Base-by-base conservation (phyloP, 805 yeast species). In the Starmerella geochares region DNA sequence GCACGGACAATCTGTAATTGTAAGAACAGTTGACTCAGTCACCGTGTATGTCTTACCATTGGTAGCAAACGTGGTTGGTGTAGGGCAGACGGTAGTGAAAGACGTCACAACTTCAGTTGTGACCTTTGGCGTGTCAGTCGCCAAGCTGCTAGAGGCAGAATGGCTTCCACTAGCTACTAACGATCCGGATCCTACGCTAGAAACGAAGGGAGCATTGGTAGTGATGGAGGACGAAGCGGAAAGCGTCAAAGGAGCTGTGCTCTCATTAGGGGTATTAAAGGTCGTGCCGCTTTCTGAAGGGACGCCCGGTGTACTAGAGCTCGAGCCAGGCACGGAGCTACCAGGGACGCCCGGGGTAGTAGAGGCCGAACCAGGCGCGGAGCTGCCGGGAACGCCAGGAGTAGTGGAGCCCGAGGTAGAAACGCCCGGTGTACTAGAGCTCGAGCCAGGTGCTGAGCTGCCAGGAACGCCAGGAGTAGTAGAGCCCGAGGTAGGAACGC, bases 1-100 rank as follows among this genome's bases (percentile, higher is more conserved):
- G 53, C 57, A 54, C 4, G 54, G 54, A 29, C 57, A 54, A 46
- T 54, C 50, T 10, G 54, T 54, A 25, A 54, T 48, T n/a, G 57
- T 54, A 7, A 54, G 14, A 19, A 38, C 38, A 3, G 49, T 46
- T 1, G 55, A 36, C 21, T 38, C 48, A n/a, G 52, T 31, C 9
- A 39, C 46, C 17, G 52, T 53, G 40, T 31, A 47, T 1, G 52
- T 32, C 20, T 16, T 23, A 11, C 50, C 48, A 17, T 50, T 44
- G 4, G 43, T 40, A 24, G 40, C 23, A 38, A 50, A 43, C 9
- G 53, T 47, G 9, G 56, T 50, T 4, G 53, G 48, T 3, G 31
- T 24, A 7, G 51, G 44, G 44, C 49, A 47, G 9, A 20, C 25
- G 4, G 48, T 40, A 24, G 46, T 44, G 38, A 41, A 29, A 11